A percentile compares a stretch with the other conserved stretches of the same genome.
Evolutionary conservation across 345 rosid species (phyloP).

Genomic region (Moringa oleifera): DNA sequence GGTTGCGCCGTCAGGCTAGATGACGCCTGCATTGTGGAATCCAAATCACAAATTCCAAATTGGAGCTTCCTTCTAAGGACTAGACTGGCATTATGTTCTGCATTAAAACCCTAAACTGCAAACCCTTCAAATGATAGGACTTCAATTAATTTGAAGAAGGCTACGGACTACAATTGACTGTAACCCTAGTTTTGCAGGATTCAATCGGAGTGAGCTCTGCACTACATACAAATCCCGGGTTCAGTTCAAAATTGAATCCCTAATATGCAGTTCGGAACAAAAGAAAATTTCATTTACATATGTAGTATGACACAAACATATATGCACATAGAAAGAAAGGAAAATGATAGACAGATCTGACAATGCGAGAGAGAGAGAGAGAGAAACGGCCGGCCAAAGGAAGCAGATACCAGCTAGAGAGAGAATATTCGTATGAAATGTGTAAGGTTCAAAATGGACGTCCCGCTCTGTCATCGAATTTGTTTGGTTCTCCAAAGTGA

Average conservation of each 20-base stretch:
- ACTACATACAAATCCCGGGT: neutral
- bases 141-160: neutral
- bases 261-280: neutral
- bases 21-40: slow-evolving; percentile 33
- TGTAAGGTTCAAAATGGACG: slow-evolving; percentile 10
- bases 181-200: slow-evolving; percentile 2
- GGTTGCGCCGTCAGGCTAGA: slow-evolving; percentile 48
- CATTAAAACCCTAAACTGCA: neutral
- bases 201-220: neutral
- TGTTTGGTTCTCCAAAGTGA: too few relatives aligned
- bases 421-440: neutral
- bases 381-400: slow-evolving; percentile 9
- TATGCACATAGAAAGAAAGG: neutral
- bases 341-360: slow-evolving; percentile 16
- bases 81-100: too few relatives aligned
- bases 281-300: neutral
- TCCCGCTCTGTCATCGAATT: slow-evolving; percentile 20
- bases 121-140: neutral
- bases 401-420: slow-evolving; percentile 1
- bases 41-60: neutral
- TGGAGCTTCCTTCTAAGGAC: neutral
- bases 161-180: neutral
- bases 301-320: neutral
- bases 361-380: neutral
- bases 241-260: neutral